Evolutionary conservation across 2,329 filamentous ascomycete genomes (phyloP).

Genomic region (Pseudogymnoascus sp.): DNA sequence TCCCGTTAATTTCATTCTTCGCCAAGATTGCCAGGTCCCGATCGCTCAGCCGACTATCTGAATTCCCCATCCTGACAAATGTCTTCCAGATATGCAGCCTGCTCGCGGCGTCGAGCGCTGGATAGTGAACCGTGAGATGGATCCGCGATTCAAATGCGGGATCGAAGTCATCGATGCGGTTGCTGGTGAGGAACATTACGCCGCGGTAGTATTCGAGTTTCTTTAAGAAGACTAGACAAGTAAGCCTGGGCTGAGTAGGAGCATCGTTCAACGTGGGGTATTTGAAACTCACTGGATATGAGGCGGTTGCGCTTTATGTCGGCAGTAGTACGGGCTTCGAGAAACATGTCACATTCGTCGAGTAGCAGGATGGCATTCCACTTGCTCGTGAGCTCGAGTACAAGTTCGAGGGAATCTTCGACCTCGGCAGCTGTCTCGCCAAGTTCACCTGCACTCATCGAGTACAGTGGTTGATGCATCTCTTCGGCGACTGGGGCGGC

Average conservation of each 20-base stretch:
- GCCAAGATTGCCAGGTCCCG: conserved; percentile 18
- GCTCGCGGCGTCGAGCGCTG: conserved; percentile 17
- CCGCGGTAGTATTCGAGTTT: conserved; percentile 34
- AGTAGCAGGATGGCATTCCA: conserved; percentile 67
- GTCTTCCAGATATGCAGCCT: conserved; percentile 22
- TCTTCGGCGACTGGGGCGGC: conserved; percentile 36
- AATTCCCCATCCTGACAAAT: conserved; percentile 16
- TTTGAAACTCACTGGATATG: conserved; percentile 19
- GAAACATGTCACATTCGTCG: conserved; percentile 63
- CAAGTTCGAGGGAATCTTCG: conserved; percentile 54
- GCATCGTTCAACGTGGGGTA: not conserved
- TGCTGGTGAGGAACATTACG: conserved; percentile 34
- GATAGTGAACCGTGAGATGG: conserved; percentile 26
- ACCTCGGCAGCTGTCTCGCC: conserved; percentile 57
- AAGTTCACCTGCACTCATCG: conserved; percentile 57
- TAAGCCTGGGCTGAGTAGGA: not conserved
- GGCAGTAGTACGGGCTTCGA: conserved; percentile 24
- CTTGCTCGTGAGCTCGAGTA: conserved; percentile 63
- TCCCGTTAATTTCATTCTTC: conserved; percentile 26
- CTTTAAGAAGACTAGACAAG: conserved; percentile 27
- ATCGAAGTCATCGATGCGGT: conserved; percentile 29
- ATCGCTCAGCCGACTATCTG: conserved; percentile 13
- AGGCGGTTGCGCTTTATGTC: conserved; percentile 36
- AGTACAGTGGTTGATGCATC: conserved; percentile 41
- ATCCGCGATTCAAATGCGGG: conserved; percentile 30